These are phyloP conservation scores for Eucalyptus brandiana DNA, from an alignment of 345 rosid genomes.

Conservation along the genomic window DNA sequence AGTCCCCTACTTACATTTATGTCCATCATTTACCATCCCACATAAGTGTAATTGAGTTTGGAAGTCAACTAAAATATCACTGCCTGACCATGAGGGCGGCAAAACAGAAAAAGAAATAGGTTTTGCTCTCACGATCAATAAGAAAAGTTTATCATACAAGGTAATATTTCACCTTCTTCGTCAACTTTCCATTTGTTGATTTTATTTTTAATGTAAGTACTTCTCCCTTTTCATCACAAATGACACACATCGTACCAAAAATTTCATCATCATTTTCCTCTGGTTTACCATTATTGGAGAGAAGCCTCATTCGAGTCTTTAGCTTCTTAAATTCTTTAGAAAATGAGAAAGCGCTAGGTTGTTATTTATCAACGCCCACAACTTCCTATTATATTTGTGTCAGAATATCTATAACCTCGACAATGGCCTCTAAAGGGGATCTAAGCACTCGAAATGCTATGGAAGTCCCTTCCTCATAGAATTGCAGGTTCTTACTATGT, in stretches of 20 bases:
- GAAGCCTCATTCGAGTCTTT: constrained; percentile 24
- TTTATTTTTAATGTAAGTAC: constrained; percentile 17
- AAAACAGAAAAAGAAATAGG: constrained; percentile 20
- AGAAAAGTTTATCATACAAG: neutral
- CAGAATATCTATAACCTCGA: constrained; percentile 28
- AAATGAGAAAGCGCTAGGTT: neutral
- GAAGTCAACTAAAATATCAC: neutral
- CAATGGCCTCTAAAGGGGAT: constrained; percentile 25
- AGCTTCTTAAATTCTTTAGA: constrained; percentile 23
- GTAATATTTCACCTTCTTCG: no score
- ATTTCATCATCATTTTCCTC: constrained; percentile 14
- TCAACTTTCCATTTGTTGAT: no score
- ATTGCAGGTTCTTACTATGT: constrained; percentile 27
- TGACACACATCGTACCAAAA: constrained; percentile 49
- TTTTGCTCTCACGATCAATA: constrained; percentile 5
- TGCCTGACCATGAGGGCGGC: constrained; percentile 20
- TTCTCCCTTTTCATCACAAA: constrained; percentile 65
- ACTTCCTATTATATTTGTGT: constrained; percentile 29
- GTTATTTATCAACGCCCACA: constrained; percentile 31
- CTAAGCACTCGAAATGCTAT: constrained; percentile 37
- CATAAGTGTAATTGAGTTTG: constrained; percentile 5
- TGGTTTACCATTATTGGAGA: constrained; percentile 28
- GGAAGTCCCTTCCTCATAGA: constrained; percentile 14
- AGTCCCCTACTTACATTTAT: constrained; percentile 10
- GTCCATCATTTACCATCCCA: constrained; percentile 23